These are phyloP conservation scores for Cynanchum wilfordii DNA, from an alignment of 257 asterid genomes.

Conservation along the genomic window DNA sequence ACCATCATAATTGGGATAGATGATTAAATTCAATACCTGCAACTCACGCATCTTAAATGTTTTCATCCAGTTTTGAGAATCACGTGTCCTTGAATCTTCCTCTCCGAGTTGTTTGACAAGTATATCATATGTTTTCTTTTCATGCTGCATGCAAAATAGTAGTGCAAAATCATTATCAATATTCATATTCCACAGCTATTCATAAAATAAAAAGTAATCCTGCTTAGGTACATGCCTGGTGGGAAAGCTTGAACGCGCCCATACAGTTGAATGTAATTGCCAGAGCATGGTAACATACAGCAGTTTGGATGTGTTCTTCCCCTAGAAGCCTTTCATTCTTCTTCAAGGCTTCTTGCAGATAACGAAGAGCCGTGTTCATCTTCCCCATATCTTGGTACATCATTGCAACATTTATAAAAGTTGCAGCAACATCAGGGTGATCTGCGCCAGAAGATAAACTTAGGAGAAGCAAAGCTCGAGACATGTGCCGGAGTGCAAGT, in stretches of 20 bases:
- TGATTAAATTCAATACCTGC: constrained; percentile 42
- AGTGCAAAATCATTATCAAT: constrained; percentile 2
- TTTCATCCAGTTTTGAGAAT: constrained; percentile 88
- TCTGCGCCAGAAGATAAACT: constrained; percentile 87
- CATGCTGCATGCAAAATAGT: constrained; percentile 55
- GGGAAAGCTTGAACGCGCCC: constrained; percentile 89
- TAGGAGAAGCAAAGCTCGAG: constrained; percentile 75
- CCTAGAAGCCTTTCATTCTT: constrained; percentile 83
- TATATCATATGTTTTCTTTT: constrained; percentile 85
- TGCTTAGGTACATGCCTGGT: constrained; percentile 49
- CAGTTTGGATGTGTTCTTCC: constrained; percentile 94
- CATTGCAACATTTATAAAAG: constrained; percentile 94
- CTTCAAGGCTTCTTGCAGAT: constrained; percentile 87
- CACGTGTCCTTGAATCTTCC: constrained; percentile 89
- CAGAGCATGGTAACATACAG: constrained; percentile 96
- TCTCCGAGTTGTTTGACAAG: constrained; percentile 94
- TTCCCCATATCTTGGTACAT: constrained; percentile 94
- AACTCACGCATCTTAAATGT: constrained; percentile 82
- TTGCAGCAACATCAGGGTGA: constrained; percentile 97
- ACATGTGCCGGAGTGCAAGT: constrained; percentile 91
- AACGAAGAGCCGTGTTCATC: constrained; percentile 88
- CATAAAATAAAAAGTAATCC: constrained; percentile 10
- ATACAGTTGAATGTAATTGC: constrained; percentile 89
- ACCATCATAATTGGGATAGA: neutral
- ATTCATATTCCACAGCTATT: neutral